Conservation (phyloP, 768 basidiomycete species). For the Panus rudis region DNA sequence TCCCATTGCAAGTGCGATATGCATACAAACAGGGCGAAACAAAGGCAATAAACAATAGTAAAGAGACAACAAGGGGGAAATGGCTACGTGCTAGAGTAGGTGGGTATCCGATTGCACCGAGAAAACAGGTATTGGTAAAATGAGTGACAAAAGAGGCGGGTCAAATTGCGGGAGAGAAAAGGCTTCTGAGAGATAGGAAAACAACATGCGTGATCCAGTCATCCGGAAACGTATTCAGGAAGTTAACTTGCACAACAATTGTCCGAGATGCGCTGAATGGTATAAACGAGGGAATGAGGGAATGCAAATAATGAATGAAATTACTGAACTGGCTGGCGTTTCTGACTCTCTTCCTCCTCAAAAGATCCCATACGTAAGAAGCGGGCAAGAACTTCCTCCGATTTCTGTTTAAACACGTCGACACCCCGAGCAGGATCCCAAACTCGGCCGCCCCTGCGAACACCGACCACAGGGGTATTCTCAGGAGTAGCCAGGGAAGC, state of each 20-base stretch:
- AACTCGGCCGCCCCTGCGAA: constrained; percentile 45
- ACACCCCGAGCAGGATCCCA: constrained; percentile 86
- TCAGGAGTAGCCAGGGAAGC: constrained; percentile 38
- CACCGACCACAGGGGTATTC: constrained; percentile 23
- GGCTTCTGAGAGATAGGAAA: too few relatives aligned
- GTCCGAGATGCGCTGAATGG: not conserved
- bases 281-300: not conserved
- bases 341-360: constrained; percentile 42
- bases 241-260: too few relatives aligned
- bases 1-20: too few relatives aligned
- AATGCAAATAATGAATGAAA: not conserved
- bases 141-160: too few relatives aligned
- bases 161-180: too few relatives aligned
- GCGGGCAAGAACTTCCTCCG: constrained; percentile 78
- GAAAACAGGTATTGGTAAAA: too few relatives aligned
- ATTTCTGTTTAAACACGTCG: constrained; percentile 79
- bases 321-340: constrained; percentile 7
- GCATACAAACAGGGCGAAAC: too few relatives aligned
- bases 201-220: too few relatives aligned
- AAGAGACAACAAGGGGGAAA: constrained; percentile 10
- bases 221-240: too few relatives aligned
- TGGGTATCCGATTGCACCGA: too few relatives aligned
- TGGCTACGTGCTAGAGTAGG: constrained; percentile 1
- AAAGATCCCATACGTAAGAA: constrained; percentile 77
- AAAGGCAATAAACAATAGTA: constrained; percentile 3